A percentile compares a stretch with the other conserved stretches of the same genome.
Conservation (phyloP, 1,284 basidiomycete species). For the Irpex sp. region DNA sequence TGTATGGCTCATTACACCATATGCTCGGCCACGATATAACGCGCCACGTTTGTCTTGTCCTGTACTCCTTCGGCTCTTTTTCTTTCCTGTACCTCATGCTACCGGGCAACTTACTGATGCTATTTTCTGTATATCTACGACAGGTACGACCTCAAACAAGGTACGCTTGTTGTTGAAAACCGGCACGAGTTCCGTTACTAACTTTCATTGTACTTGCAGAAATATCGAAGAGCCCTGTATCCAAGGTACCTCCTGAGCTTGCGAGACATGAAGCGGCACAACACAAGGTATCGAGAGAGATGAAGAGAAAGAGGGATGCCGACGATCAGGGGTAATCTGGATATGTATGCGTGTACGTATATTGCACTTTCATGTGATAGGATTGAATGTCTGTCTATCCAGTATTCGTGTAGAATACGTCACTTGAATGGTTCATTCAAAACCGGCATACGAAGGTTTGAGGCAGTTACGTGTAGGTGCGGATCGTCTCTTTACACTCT, state of each 20-base stretch:
- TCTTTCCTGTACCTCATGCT: not conserved
- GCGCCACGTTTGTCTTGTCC: not conserved
- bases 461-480: not conserved
- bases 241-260: conserved; percentile 84
- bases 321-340: conserved; percentile 60
- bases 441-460: not conserved
- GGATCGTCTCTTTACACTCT: not conserved
- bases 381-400: no score
- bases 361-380: not conserved
- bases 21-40: not conserved
- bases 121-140: conserved; percentile 9
- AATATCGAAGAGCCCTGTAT: conserved; percentile 89
- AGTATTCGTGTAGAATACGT: no score
- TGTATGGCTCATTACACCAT: no score
- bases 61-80: not conserved
- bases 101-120: not conserved
- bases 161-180: conserved; percentile 34
- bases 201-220: conserved; percentile 43
- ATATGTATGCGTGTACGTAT: not conserved
- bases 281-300: conserved; percentile 83
- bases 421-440: no score
- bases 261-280: conserved; percentile 89
- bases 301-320: conserved; percentile 85
- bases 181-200: conserved; percentile 6
- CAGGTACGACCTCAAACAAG: conserved; percentile 89